phyloP scores from a whole-genome alignment of 345 rosid species.

The Aethionema arabicum region DNA sequence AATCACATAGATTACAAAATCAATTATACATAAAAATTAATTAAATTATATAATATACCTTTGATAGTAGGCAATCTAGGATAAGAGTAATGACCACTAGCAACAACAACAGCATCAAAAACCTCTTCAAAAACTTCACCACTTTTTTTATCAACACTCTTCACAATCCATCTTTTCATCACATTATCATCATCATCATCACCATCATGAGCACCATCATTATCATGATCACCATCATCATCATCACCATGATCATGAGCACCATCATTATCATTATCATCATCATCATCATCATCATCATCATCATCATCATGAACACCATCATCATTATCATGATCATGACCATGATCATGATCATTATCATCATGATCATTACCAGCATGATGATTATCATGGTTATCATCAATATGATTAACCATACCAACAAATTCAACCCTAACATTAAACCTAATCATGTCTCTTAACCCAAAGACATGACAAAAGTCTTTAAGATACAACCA shows the following conservation, averaged over 20 bases:
- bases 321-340: no score
- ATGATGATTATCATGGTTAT: slow-evolving; percentile 35
- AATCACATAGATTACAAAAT: not conserved
- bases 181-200: not conserved
- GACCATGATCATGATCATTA: no score
- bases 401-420: slow-evolving; percentile 43
- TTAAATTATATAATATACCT: slow-evolving; percentile 41
- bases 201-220: no score
- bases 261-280: no score
- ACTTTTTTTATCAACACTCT: slow-evolving; percentile 42
- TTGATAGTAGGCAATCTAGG: slow-evolving; percentile 74
- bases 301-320: no score
- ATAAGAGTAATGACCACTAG: slow-evolving; percentile 73
- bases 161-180: slow-evolving; percentile 70
- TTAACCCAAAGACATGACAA: slow-evolving; percentile 57
- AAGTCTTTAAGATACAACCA: slow-evolving; percentile 77
- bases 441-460: slow-evolving; percentile 68
- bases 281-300: no score
- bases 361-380: no score
- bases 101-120: slow-evolving; percentile 87
- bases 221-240: no score
- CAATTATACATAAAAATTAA: not conserved
- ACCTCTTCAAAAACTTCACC: slow-evolving; percentile 57
- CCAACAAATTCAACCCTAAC: slow-evolving; percentile 75
- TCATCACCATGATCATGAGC: no score